Conservation (phyloP, 169 alveolate species). For the Eimeria maxima region DNA sequence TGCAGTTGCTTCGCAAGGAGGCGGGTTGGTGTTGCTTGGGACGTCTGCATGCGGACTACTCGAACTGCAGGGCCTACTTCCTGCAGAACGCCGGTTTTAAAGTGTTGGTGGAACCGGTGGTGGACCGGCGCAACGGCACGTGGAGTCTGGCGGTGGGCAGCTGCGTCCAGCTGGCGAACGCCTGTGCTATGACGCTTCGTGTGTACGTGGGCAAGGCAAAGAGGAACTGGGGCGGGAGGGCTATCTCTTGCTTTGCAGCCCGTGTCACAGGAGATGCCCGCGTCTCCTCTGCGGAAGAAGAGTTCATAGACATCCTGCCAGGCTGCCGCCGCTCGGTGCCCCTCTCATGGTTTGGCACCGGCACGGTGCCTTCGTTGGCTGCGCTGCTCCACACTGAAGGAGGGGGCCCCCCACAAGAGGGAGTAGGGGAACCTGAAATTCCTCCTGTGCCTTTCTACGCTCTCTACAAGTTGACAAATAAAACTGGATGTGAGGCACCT, state of each 20-base stretch:
- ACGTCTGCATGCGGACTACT: conserved; percentile 80
- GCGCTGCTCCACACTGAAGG: conserved; percentile 73
- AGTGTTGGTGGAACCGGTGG: conserved; percentile 87
- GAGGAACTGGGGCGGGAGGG: conserved; percentile 60
- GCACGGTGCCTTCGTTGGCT: conserved; percentile 59
- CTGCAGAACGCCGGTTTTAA: conserved; percentile 84
- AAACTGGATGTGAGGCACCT: conserved; percentile 28
- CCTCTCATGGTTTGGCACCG: conserved; percentile 79
- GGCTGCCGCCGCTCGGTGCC: conserved; percentile 78
- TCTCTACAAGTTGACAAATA: conserved; percentile 51
- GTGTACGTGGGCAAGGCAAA: conserved; percentile 84
- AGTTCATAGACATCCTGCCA: conserved; percentile 73
- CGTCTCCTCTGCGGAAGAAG: conserved; percentile 37
- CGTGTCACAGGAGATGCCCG: conserved; percentile 56
- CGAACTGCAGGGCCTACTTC: conserved; percentile 77
- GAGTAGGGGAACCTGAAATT: conserved; percentile 37
- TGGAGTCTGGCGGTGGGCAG: conserved; percentile 88
- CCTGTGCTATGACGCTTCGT: conserved; percentile 85
- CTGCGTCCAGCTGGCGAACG: conserved; percentile 87
- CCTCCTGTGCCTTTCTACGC: conserved; percentile 57
- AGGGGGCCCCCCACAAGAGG: conserved; percentile 69
- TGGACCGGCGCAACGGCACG: conserved; percentile 82
- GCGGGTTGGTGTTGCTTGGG: conserved; percentile 83
- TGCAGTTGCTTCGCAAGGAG: conserved; percentile 75
- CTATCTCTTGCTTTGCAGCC: conserved; percentile 50